phyloP scores from a whole-genome alignment of 352 stramenopile genomes.

The Pythium brassicae region DNA sequence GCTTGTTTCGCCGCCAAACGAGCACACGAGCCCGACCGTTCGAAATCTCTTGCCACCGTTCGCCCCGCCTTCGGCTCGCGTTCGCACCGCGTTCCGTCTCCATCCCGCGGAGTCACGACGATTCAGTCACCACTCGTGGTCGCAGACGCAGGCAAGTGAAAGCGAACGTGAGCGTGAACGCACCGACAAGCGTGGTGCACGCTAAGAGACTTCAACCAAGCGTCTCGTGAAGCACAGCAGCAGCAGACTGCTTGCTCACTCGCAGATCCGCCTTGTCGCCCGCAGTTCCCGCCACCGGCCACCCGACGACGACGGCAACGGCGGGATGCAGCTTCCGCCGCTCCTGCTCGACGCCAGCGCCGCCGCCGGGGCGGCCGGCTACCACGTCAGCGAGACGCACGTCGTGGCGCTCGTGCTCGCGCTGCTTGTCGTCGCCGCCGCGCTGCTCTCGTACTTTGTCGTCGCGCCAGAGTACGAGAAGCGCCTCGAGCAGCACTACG shows the following conservation, averaged over 20 bases:
- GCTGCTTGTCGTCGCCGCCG: conserved; percentile 47
- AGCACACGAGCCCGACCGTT: no score
- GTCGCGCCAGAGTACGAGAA: conserved; percentile 76
- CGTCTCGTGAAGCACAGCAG: no score
- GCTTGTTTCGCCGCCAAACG: no score
- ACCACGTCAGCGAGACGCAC: conserved; percentile 34
- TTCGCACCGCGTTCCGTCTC: conserved; percentile 3
- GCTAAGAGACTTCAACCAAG: no score
- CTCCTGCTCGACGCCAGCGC: conserved; percentile 19
- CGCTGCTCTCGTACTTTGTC: conserved; percentile 77
- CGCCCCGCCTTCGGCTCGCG: neutral
- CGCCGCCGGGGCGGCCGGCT: no score
- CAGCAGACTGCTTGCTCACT: no score
- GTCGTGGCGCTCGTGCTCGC: conserved; percentile 49
- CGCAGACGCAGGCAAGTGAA: no score
- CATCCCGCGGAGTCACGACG: no score
- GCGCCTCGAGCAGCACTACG: conserved; percentile 57
- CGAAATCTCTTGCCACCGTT: neutral
- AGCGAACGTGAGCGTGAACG: no score
- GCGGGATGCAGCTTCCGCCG: conserved; percentile 5
- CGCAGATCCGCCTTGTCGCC: no score
- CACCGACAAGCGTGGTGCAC: no score
- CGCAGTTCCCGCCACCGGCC: neutral
- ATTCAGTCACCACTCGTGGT: no score
- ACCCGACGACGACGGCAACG: neutral